Conservation (phyloP, 306 rosid species). For the Bauhinia variegata region DNA sequence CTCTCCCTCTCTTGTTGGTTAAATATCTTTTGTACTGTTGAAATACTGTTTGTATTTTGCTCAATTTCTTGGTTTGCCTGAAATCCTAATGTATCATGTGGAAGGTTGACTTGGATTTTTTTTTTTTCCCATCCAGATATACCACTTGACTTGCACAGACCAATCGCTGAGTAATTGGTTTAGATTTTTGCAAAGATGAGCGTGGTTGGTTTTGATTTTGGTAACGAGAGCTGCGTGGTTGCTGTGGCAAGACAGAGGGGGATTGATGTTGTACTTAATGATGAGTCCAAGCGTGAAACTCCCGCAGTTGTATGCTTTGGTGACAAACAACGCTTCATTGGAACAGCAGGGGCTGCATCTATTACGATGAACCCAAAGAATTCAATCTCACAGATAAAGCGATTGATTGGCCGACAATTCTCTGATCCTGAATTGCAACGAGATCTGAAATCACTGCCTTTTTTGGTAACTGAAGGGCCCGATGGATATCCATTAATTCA, state of each 20-base stretch:
- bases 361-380: slow-evolving; percentile 95
- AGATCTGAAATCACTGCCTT: slow-evolving; percentile 78
- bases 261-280: slow-evolving; percentile 92
- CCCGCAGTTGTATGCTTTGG: slow-evolving; percentile 95
- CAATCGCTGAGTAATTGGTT: not conserved
- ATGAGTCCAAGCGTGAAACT: slow-evolving; percentile 94
- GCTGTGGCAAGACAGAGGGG: slow-evolving; percentile 98
- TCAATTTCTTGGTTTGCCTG: too few species aligned
- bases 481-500: slow-evolving; percentile 89
- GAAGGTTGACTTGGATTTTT: not conserved
- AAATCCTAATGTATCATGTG: not conserved
- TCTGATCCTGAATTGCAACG: slow-evolving; percentile 80
- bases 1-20: not conserved
- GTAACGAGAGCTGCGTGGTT: slow-evolving; percentile 93
- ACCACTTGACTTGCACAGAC: slow-evolving; percentile 14
- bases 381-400: slow-evolving; percentile 79
- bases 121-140: slow-evolving; percentile 6
- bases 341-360: slow-evolving; percentile 95
- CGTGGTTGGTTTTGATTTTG: slow-evolving; percentile 95
- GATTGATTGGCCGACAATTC: slow-evolving; percentile 73
- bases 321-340: slow-evolving; percentile 88
- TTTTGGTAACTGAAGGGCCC: slow-evolving; percentile 69
- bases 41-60: not conserved
- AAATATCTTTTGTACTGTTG: not conserved
- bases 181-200: slow-evolving; percentile 63